Percentiles rank a stretch among this genome's conserved stretches.
Evolutionary conservation across 345 rosid species (phyloP).

Genomic region (Acer saccharum): DNA sequence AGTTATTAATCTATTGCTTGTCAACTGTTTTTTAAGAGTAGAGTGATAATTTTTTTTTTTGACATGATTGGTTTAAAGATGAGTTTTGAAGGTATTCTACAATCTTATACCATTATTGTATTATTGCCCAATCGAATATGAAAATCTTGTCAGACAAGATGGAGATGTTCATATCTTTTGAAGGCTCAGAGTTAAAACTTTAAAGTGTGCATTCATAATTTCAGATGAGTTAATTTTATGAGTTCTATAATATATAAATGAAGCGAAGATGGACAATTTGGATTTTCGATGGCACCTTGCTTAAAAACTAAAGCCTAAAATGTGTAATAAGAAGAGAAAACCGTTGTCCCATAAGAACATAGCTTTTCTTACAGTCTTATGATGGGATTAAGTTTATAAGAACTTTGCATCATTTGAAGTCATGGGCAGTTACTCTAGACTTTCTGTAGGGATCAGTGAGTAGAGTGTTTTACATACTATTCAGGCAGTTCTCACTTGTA

Average conservation of each 20-base stretch:
- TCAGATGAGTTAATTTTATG: background rate
- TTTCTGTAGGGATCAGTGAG: background rate
- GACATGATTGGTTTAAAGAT: background rate
- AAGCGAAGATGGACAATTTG: background rate
- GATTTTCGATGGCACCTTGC: background rate
- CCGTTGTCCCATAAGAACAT: background rate
- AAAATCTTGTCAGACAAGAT: background rate
- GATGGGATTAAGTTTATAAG: conserved; percentile 3
- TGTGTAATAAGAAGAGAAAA: background rate
- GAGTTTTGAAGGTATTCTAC: background rate
- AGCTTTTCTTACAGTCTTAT: background rate
- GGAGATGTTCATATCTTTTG: background rate
- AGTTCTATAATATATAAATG: background rate
- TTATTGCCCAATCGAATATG: background rate
- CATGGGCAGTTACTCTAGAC: background rate
- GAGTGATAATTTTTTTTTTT: too few relatives aligned
- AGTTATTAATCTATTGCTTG: too few relatives aligned
- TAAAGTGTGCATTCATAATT: background rate
- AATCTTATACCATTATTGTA: background rate
- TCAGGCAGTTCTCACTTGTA: background rate
- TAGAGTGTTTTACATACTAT: background rate
- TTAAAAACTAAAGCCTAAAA: background rate
- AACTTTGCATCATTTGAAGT: background rate
- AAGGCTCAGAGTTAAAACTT: background rate
- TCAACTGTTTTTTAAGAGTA: background rate